Evolutionary conservation across 225 moss, liverwort and hornwort genomes (phyloP).

Genomic region (Sphagnum tenellum): DNA sequence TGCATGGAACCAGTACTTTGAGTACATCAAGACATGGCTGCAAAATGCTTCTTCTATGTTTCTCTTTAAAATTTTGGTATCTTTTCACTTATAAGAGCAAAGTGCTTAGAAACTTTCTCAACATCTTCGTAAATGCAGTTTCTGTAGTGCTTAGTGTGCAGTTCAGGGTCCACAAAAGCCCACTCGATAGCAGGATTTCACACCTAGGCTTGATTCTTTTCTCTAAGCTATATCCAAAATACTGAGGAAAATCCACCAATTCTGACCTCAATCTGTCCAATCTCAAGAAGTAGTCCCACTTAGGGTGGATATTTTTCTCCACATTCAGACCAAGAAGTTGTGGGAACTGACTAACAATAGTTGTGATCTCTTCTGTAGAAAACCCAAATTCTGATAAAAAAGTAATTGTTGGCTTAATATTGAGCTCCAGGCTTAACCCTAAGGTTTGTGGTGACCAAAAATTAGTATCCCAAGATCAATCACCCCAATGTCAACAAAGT

Average conservation of each 20-base stretch:
- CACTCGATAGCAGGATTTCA: conserved; percentile 17
- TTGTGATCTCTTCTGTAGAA: conserved; percentile 31
- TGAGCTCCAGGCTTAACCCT: conserved; percentile 64
- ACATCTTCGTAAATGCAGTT: conserved; percentile 19
- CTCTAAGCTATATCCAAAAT: conserved; percentile 64
- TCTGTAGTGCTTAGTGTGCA: conserved; percentile 54
- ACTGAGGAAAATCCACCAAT: conserved; percentile 66
- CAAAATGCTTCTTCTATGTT: too few species aligned
- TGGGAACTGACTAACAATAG: conserved; percentile 44
- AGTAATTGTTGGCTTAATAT: conserved; percentile 57
- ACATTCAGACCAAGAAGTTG: conserved; percentile 51
- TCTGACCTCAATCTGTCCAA: conserved; percentile 30
- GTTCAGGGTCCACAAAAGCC: conserved; percentile 44
- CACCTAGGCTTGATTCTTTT: conserved; percentile 43
- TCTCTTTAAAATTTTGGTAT: too few species aligned
- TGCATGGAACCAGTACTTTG: too few species aligned
- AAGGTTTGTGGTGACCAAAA: conserved; percentile 53
- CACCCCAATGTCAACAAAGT: conserved; percentile 46
- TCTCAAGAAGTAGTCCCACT: conserved; percentile 41
- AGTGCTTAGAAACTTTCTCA: conserved; percentile 11
- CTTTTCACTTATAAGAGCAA: too few species aligned
- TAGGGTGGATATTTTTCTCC: conserved; percentile 37
- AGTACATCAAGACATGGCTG: too few species aligned
- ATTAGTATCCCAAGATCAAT: conserved; percentile 37
- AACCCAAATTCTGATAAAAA: conserved; percentile 45